phyloP scores from a whole-genome alignment of 2,329 filamentous ascomycete species.

The Aspergillus sp. region DNA sequence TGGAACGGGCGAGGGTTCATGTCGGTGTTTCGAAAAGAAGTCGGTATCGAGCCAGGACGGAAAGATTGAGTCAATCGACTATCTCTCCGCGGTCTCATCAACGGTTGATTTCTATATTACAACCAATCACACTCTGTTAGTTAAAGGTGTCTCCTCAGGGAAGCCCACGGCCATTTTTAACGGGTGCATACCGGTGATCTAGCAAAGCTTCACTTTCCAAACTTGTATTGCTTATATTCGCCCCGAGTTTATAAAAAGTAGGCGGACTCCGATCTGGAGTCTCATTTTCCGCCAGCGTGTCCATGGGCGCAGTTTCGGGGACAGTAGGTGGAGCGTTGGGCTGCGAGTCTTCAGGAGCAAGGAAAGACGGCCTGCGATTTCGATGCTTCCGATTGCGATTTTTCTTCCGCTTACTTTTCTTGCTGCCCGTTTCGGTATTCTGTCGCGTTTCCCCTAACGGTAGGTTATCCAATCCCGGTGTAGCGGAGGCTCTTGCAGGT shows the following conservation, averaged over 20 bases:
- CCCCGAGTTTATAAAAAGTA: slow-evolving; percentile 55
- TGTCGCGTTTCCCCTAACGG: slow-evolving; percentile 17
- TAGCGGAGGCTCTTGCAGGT: slow-evolving; percentile 6
- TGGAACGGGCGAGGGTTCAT: slow-evolving; percentile 30
- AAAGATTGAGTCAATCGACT: slow-evolving; percentile 44
- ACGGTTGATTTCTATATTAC: slow-evolving; percentile 55
- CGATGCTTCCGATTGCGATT: slow-evolving; percentile 78
- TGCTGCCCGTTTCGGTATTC: slow-evolving; percentile 22
- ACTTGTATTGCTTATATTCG: slow-evolving; percentile 76
- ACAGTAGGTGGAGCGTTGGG: slow-evolving; percentile 50
- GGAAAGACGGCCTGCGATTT: slow-evolving; percentile 78
- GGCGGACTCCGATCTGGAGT: slow-evolving; percentile 29
- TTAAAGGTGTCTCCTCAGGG: not conserved
- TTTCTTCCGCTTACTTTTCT: slow-evolving; percentile 54
- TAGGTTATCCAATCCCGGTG: slow-evolving; percentile 5
- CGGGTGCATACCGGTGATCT: slow-evolving; percentile 69
- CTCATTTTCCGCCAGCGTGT: slow-evolving; percentile 29
- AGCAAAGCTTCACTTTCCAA: slow-evolving; percentile 84
- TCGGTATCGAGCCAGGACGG: slow-evolving; percentile 34
- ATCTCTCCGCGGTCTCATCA: slow-evolving; percentile 64
- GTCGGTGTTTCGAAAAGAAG: slow-evolving; percentile 47
- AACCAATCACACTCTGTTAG: slow-evolving; percentile 3
- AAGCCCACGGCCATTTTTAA: not conserved
- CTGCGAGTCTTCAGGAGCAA: slow-evolving; percentile 59
- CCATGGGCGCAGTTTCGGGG: slow-evolving; percentile 34